phyloP scores from a whole-genome alignment of 108 stramenopile genomes.

The Cyclotella sp. region DNA sequence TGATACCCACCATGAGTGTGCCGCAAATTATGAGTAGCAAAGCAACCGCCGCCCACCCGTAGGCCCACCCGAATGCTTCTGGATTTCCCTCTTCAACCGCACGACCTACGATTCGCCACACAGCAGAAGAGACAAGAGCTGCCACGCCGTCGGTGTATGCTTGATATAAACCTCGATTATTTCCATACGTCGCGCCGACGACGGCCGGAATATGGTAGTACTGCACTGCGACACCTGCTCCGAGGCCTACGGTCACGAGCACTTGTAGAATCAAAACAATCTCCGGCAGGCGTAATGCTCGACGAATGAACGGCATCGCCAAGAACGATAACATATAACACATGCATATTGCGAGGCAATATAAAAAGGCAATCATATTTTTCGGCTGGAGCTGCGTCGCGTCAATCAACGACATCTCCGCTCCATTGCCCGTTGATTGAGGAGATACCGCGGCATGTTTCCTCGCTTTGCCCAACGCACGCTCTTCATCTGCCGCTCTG shows the following conservation, averaged over 20 bases:
- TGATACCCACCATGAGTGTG: conserved; percentile 80
- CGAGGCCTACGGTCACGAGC: conserved; percentile 59
- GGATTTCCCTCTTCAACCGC: conserved; percentile 73
- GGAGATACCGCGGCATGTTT: background rate
- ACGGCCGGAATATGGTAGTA: conserved; percentile 85
- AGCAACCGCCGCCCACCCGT: conserved; percentile 86
- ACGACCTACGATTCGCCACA: conserved; percentile 75
- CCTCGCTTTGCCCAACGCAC: conserved; percentile 14
- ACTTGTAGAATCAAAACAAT: conserved; percentile 75
- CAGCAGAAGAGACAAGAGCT: conserved; percentile 63
- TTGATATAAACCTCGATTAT: conserved; percentile 73
- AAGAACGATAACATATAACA: conserved; percentile 76
- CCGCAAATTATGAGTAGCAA: conserved; percentile 72
- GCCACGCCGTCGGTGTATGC: conserved; percentile 84
- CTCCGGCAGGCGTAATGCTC: conserved; percentile 58
- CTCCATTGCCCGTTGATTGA: background rate
- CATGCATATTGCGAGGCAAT: conserved; percentile 70
- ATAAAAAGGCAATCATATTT: conserved; percentile 69
- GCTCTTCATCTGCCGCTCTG: conserved; percentile 52
- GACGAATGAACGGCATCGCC: conserved; percentile 64
- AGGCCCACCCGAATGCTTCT: conserved; percentile 82
- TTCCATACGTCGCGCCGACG: conserved; percentile 77
- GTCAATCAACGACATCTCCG: conserved; percentile 23
- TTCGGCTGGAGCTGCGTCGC: conserved; percentile 49
- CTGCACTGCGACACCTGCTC: conserved; percentile 78